Conservation (phyloP, 306 rosid species). For the Rosa rugosa region DNA sequence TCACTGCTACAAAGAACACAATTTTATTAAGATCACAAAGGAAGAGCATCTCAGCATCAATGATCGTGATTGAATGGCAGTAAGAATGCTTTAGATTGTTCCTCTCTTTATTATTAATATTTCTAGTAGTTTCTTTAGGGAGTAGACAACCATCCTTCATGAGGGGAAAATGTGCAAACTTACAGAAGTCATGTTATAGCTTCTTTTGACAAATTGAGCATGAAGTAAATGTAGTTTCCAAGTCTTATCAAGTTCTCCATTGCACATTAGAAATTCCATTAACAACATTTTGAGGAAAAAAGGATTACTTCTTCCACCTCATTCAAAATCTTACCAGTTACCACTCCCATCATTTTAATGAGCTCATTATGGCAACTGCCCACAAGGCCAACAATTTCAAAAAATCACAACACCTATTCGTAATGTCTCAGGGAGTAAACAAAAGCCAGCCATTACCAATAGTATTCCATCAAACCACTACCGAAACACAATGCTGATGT, state of each 20-base stretch:
- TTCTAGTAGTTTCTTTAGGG: background rate
- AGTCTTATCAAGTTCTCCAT: background rate
- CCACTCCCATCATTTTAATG: background rate
- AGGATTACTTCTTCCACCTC: background rate
- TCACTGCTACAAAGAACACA: slow-evolving; percentile 57
- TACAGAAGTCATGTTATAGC: background rate
- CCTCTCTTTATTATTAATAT: background rate
- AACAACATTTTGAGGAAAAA: background rate
- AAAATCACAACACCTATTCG: background rate
- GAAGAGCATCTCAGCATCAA: background rate
- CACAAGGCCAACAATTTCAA: background rate
- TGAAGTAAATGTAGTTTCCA: background rate
- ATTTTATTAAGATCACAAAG: slow-evolving; percentile 16
- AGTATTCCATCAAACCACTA: background rate
- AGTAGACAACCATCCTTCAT: background rate
- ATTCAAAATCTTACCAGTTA: background rate
- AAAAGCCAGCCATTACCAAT: too few species aligned
- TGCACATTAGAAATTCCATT: background rate
- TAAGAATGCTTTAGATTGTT: background rate
- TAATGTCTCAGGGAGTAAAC: too few species aligned
- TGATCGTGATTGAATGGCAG: background rate
- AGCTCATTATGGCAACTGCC: background rate
- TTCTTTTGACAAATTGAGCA: background rate
- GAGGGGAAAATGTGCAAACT: background rate
- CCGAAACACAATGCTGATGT: background rate